Conservation (phyloP, 2,329 filamentous ascomycete species). For the Aspergillus carbonarius region DNA sequence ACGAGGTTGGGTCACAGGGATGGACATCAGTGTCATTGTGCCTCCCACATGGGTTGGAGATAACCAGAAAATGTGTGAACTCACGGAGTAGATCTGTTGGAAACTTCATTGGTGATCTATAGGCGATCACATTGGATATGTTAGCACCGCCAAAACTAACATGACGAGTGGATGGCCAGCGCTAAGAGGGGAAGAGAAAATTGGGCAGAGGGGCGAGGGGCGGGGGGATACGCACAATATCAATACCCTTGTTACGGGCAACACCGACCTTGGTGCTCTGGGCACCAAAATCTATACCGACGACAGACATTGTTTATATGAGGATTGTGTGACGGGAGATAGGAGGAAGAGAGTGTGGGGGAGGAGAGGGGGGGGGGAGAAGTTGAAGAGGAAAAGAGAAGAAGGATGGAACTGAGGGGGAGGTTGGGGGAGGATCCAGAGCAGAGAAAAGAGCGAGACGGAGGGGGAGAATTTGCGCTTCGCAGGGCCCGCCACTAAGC, state of each 20-base stretch:
- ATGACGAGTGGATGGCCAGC: neutral
- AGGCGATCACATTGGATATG: slow-evolving; percentile 13
- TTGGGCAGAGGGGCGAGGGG: slow-evolving; percentile 25
- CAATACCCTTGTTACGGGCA: slow-evolving; percentile 96
- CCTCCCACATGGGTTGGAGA: slow-evolving; percentile 1
- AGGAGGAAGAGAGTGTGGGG: slow-evolving; percentile 21
- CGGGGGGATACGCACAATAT: slow-evolving; percentile 73
- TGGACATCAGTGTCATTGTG: neutral
- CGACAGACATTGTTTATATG: slow-evolving; percentile 56
- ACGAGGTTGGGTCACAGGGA: neutral
- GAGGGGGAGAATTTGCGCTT: slow-evolving; percentile 41
- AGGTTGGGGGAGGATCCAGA: slow-evolving; percentile 14
- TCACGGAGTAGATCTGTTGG: slow-evolving; percentile 96
- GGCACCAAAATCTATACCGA: slow-evolving; percentile 91
- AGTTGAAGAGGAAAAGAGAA: slow-evolving; percentile 9
- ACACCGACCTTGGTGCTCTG: slow-evolving; percentile 97
- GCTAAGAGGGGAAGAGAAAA: slow-evolving; percentile 11
- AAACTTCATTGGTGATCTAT: slow-evolving; percentile 99
- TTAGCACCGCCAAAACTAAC: slow-evolving; percentile 14
- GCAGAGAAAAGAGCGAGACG: slow-evolving; percentile 18
- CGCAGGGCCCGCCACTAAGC: slow-evolving; percentile 29
- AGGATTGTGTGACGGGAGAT: slow-evolving; percentile 19
- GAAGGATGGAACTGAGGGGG: slow-evolving; percentile 6
- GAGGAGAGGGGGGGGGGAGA: slow-evolving; percentile 16
- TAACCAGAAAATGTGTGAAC: slow-evolving; percentile 43